phyloP scores from a whole-genome alignment of 163 green algal genomes.

The Scenedesmus sp. region DNA sequence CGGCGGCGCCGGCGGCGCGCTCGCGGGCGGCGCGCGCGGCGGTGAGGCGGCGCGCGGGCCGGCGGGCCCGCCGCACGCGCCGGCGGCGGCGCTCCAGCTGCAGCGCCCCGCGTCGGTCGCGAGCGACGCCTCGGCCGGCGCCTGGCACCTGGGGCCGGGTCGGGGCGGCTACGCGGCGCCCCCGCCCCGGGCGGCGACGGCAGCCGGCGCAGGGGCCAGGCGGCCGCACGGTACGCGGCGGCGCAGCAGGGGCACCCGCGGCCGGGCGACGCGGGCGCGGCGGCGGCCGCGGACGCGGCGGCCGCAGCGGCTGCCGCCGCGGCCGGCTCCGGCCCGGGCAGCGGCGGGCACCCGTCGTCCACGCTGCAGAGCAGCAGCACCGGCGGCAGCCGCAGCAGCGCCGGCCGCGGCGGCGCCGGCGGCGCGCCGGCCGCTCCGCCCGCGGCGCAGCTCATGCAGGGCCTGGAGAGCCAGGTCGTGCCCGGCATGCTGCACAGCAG shows the following conservation, averaged over 20 bases:
- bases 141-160: no score
- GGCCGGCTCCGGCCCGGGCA: neutral
- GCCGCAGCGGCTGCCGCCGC: neutral
- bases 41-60: no score
- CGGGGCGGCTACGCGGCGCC: no score
- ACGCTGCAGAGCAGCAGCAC: neutral
- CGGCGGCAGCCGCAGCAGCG: neutral
- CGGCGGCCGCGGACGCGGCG: neutral
- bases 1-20: neutral
- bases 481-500: conserved; percentile 44
- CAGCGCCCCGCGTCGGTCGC: neutral
- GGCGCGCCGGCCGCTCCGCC: neutral
- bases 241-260: neutral
- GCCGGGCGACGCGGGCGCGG: neutral
- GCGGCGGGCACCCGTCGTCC: neutral
- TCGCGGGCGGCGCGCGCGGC: no score
- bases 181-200: no score
- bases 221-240: neutral
- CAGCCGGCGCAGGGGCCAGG: no score
- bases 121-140: no score
- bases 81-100: no score
- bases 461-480: conserved; percentile 31
- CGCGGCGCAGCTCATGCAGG: conserved; percentile 10
- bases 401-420: conserved; percentile 1
- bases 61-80: no score